Evolutionary conservation across 2,329 filamentous ascomycete genomes (phyloP).

Genomic region (Fusarium sp.): DNA sequence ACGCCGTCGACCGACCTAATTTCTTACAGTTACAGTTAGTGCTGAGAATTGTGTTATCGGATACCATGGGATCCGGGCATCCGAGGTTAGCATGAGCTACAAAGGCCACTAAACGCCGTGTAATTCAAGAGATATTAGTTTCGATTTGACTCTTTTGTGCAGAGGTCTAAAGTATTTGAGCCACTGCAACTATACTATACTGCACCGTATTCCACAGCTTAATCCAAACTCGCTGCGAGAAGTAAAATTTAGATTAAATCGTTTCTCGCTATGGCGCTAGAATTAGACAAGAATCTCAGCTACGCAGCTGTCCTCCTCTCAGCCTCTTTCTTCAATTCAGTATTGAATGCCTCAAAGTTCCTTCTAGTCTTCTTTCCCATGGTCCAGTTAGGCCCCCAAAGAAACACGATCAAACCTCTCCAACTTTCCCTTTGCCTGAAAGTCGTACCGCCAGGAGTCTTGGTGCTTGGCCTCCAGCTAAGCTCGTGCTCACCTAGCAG

Average conservation of each 20-base stretch:
- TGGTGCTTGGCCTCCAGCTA: constrained; percentile 23
- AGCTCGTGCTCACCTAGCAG: constrained; percentile 20
- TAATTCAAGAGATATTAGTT: no score
- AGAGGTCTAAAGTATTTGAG: no score
- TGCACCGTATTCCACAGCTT: no score
- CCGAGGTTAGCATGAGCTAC: no score
- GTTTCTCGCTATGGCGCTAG: no score
- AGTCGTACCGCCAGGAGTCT: background rate
- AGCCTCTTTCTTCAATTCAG: constrained; percentile 19
- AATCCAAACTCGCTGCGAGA: no score
- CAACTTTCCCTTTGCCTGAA: constrained; percentile 22
- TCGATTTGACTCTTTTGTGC: no score
- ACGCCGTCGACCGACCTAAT: background rate
- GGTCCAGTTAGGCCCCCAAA: constrained; percentile 4
- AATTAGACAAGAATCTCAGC: no score
- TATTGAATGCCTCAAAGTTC: constrained; percentile 5
- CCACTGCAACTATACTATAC: no score
- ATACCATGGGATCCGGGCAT: background rate
- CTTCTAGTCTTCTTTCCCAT: background rate
- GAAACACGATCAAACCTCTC: constrained; percentile 5
- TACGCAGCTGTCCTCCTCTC: background rate
- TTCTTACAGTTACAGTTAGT: background rate
- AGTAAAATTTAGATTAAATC: no score
- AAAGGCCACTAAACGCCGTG: no score
- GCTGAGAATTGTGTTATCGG: background rate